phyloP scores from a whole-genome alignment of 805 yeast species.

The Peterozyma xylosa region DNA sequence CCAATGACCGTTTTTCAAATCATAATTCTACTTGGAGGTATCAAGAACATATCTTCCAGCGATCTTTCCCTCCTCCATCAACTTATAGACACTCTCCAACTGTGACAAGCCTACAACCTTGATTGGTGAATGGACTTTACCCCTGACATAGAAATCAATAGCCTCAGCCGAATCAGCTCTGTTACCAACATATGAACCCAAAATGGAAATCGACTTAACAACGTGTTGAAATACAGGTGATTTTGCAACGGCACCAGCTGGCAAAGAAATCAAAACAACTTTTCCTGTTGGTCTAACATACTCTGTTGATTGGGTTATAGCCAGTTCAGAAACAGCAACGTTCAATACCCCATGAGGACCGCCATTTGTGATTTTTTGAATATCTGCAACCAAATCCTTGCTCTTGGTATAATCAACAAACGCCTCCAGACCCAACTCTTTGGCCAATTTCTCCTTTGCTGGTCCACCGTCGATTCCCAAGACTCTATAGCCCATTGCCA shows the following conservation, averaged over 20 bases:
- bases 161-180: constrained; percentile 56
- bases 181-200: constrained; percentile 75
- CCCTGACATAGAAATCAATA: constrained; percentile 7
- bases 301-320: constrained; percentile 53
- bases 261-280: constrained; percentile 45
- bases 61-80: constrained; percentile 80
- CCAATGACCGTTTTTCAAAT: too few species aligned
- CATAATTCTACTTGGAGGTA: constrained; percentile 41
- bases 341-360: constrained; percentile 75
- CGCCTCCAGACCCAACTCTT: constrained; percentile 58
- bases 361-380: constrained; percentile 53
- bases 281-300: constrained; percentile 64
- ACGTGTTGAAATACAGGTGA: constrained; percentile 61
- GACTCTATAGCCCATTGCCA: constrained; percentile 70
- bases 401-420: constrained; percentile 52
- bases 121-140: constrained; percentile 26
- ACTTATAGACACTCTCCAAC: constrained; percentile 58
- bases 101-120: constrained; percentile 70
- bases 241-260: constrained; percentile 59
- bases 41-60: constrained; percentile 88
- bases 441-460: constrained; percentile 47
- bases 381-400: constrained; percentile 47
- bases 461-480: constrained; percentile 67
- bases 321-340: constrained; percentile 66
- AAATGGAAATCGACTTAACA: constrained; percentile 52